These are phyloP conservation scores for Pseudomicrostroma phylloplanum DNA, from an alignment of 1,284 basidiomycete species.

Conservation along the genomic window DNA sequence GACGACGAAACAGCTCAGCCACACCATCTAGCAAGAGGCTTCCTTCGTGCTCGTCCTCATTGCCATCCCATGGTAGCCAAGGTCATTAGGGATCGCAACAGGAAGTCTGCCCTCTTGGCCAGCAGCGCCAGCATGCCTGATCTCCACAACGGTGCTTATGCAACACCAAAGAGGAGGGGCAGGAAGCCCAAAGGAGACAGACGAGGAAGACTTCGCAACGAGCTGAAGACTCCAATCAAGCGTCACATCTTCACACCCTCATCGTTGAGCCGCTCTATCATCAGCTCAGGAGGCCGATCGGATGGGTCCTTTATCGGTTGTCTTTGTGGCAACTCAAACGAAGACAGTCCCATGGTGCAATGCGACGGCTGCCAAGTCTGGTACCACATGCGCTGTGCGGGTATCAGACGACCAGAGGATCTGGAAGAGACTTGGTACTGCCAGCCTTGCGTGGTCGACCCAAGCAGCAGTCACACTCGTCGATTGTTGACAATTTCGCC, in stretches of 20 bases:
- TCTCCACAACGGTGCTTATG: slow-evolving; percentile 9
- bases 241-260: slow-evolving; percentile 7
- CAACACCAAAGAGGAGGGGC: slow-evolving; percentile 17
- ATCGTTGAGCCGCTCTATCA: slow-evolving; percentile 25
- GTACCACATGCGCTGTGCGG: slow-evolving; percentile 49
- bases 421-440: slow-evolving; percentile 50
- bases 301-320: slow-evolving; percentile 28
- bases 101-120: slow-evolving; percentile 15
- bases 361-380: slow-evolving; percentile 48
- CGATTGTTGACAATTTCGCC: neutral
- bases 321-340: slow-evolving; percentile 30
- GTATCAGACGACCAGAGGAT: slow-evolving; percentile 35
- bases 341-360: slow-evolving; percentile 44
- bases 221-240: slow-evolving; percentile 1
- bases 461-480: neutral
- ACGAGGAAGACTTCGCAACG: slow-evolving; percentile 2
- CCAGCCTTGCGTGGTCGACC: slow-evolving; percentile 2
- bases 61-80: slow-evolving; percentile 45
- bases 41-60: slow-evolving; percentile 14
- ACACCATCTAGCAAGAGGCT: neutral
- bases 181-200: slow-evolving; percentile 19
- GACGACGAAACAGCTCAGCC: neutral
- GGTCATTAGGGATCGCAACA: slow-evolving; percentile 33
- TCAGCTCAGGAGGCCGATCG: slow-evolving; percentile 22
- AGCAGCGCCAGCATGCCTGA: slow-evolving; percentile 13